Evolutionary conservation across 345 rosid species (phyloP).

Genomic region (Laguncularia racemosa): DNA sequence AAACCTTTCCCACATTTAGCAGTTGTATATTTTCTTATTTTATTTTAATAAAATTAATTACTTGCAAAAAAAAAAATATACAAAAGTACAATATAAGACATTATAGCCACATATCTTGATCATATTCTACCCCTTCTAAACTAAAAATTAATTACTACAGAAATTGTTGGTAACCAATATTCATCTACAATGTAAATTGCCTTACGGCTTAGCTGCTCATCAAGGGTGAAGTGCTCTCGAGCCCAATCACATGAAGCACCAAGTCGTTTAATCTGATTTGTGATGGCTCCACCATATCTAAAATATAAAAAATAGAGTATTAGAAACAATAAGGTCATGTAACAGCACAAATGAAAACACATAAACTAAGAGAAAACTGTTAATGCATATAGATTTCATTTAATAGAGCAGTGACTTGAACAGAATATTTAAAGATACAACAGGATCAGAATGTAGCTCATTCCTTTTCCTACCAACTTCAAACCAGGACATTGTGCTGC

Average conservation of each 20-base stretch:
- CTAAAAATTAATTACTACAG: too few relatives aligned
- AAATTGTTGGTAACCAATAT: background rate
- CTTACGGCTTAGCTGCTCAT: constrained; percentile 98
- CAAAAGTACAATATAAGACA: too few relatives aligned
- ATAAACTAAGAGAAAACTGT: background rate
- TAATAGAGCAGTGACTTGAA: too few relatives aligned
- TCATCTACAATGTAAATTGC: constrained; percentile 26
- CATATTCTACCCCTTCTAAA: background rate
- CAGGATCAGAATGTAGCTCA: too few relatives aligned
- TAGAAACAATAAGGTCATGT: background rate
- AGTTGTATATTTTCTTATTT: too few relatives aligned
- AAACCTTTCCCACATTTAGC: too few relatives aligned
- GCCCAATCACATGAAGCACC: constrained; percentile 99
- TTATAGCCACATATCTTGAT: background rate
- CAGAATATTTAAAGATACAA: too few relatives aligned
- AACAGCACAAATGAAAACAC: background rate
- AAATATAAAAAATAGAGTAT: constrained; percentile 12
- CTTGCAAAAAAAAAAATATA: too few relatives aligned
- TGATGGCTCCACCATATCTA: constrained; percentile 93
- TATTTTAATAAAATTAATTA: too few relatives aligned
- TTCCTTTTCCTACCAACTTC: too few relatives aligned
- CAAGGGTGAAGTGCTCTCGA: constrained; percentile 90
- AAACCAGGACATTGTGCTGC: too few relatives aligned
- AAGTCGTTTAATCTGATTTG: constrained; percentile 90
- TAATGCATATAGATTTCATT: background rate